Evolutionary conservation across 1,284 basidiomycete species (phyloP), one percentile per base, ranked within the genome.

Genomic region (Stereum hirsutum): DNA sequence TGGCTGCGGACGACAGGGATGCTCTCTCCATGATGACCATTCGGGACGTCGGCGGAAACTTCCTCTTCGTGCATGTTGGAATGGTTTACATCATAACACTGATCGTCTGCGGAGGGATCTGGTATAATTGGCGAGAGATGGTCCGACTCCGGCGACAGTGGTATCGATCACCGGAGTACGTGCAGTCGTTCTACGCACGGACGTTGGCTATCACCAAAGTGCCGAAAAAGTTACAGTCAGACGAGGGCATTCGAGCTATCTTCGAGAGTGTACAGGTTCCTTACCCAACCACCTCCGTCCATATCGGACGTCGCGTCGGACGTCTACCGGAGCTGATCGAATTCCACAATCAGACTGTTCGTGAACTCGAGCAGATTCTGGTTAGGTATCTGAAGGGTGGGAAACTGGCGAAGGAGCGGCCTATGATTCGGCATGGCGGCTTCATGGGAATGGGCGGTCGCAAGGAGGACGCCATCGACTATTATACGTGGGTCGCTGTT

Each of bases 301-400:
- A 90, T 60, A 84, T 92, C 45, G 84, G 86, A 28, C 74, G 83
- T 33, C 71, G 71, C 44, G 86, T 90, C 19, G 87, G 86, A 21
- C 64, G 73, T 25, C 72, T 92, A 2, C 84, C 89, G 0, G 75
- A 85, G 45, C 65, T 90, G 41, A 83, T 91, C 51, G 80, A 92
- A 40, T 81, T 81, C 50, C 91, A 96, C 65, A 93, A 94, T 62
- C 65, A 85, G 40, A 82, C 87, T 11, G 91, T 97, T 12, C 70
- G 81, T 38, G 81, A 91, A 48, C 76, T 96, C 32, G 93, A 97
- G 58, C 66, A 74, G 34, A 72, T 88, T 24, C 71, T 96, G 12
- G 90, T 94, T 37, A 80, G 77, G 50, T 94, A 94, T 59, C 73
- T 95, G 46, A 87, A 90, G 55, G 79, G 74, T 15, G 85, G 86